Percentiles rank a stretch among this genome's conserved stretches.
Conservation (phyloP, 352 stramenopile genomes). For the Globisporangium radiosum region DNA sequence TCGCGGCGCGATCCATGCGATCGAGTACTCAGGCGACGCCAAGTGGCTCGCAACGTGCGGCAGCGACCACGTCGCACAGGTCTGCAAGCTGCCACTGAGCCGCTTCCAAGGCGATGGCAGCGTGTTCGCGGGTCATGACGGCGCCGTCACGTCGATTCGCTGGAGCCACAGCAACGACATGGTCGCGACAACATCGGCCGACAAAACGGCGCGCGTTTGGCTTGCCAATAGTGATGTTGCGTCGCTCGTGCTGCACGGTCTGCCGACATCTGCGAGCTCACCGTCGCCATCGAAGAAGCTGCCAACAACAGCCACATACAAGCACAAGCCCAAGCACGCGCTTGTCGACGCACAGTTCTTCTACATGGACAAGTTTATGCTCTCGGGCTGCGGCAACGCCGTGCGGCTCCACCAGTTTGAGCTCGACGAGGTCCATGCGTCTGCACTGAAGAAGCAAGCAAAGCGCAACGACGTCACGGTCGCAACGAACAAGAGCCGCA, state of each 20-base stretch:
- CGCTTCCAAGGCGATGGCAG: slow-evolving; percentile 60
- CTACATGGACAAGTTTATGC: slow-evolving; percentile 86
- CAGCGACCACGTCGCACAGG: slow-evolving; percentile 52
- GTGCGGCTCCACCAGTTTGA: slow-evolving; percentile 72
- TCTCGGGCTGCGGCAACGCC: slow-evolving; percentile 57
- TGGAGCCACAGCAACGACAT: slow-evolving; percentile 75
- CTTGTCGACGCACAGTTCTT: slow-evolving; percentile 73
- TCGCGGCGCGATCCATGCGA: slow-evolving; percentile 54
- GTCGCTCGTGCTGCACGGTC: slow-evolving; percentile 50
- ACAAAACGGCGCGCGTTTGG: slow-evolving; percentile 72
- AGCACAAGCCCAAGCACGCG: slow-evolving; percentile 24
- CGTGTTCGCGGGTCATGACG: slow-evolving; percentile 63
- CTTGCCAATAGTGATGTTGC: slow-evolving; percentile 48
- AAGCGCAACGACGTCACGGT: slow-evolving; percentile 29
- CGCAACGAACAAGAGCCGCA: slow-evolving; percentile 55
- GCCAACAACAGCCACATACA: too few relatives aligned
- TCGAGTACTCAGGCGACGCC: slow-evolving; percentile 75
- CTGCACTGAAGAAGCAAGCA: slow-evolving; percentile 26
- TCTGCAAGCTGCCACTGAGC: slow-evolving; percentile 66
- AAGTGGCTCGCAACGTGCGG: slow-evolving; percentile 67
- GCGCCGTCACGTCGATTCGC: slow-evolving; percentile 52
- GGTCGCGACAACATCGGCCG: slow-evolving; percentile 57
- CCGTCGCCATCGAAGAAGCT: slow-evolving; percentile 13
- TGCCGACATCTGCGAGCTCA: slow-evolving; percentile 18
- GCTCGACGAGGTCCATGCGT: slow-evolving; percentile 50